A percentile compares a stretch with the other conserved stretches of the same genome.
Evolutionary conservation across 169 alveolate species (phyloP).

Genomic region (Plasmodium relictum): DNA sequence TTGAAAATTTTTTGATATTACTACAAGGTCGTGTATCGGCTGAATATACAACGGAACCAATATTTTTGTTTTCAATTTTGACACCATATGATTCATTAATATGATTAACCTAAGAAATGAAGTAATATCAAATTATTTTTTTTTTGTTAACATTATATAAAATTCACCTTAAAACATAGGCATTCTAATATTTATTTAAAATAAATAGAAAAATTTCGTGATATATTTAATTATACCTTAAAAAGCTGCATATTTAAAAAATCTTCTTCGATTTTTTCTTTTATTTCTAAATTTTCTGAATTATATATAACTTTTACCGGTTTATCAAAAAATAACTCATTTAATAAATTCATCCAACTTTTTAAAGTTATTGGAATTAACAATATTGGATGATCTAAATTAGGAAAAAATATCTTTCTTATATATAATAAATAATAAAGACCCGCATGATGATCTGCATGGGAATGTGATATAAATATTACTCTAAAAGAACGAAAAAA

Average conservation of each 20-base stretch:
- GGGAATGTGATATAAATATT: constrained; percentile 90
- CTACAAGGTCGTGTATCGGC: constrained; percentile 95
- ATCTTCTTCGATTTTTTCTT: constrained; percentile 33
- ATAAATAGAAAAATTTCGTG: constrained; percentile 6
- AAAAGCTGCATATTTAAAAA: constrained; percentile 25
- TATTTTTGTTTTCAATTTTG: constrained; percentile 39
- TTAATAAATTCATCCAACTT: constrained; percentile 56
- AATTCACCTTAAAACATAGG: neutral
- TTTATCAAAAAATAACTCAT: constrained; percentile 48
- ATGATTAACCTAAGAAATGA: constrained; percentile 86
- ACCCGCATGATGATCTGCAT: constrained; percentile 92
- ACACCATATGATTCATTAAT: constrained; percentile 86
- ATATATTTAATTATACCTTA: constrained; percentile 22
- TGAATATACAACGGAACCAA: constrained; percentile 90
- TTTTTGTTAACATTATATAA: neutral
- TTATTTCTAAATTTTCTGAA: constrained; percentile 58
- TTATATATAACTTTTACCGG: constrained; percentile 26
- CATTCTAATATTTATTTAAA: no score
- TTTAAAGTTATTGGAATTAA: constrained; percentile 76
- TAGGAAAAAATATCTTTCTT: constrained; percentile 78
- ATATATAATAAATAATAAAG: constrained; percentile 81
- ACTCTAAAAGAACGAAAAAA: constrained; percentile 65
- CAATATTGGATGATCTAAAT: constrained; percentile 55
- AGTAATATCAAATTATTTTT: constrained; percentile 59
- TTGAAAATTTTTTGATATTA: constrained; percentile 86